Evolutionary conservation across 345 rosid species (phyloP), one percentile per base, ranked within the genome.

Genomic region (Theobroma cacao): DNA sequence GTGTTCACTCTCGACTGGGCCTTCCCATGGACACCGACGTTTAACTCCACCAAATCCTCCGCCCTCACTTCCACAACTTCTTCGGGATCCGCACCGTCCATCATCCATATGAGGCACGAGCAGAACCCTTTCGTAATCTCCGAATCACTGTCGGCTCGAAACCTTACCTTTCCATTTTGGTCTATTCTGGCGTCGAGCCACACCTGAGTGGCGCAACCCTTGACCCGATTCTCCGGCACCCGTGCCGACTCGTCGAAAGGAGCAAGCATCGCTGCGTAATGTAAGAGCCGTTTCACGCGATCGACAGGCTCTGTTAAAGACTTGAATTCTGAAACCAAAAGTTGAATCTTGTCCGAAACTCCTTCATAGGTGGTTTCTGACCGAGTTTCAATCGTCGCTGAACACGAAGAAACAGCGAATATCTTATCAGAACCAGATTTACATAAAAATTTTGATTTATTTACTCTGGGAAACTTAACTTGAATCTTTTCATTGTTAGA

Each of bases 191-290:
- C 90, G 8, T 89, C 89, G 5, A 95, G 81, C 98, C 99, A 93
- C 36, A 95, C 97, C 89, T 92, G 97, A 30, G 97, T 88, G 68
- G 98, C 84, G 86, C 99, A 95, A 22, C 98, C 97, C 11, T 79
- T 43, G 43, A 93, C 94, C 65, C 91, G 81, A 79, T 93, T 95
- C 15, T 81, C 84, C 33, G 83, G 87, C 53, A 81, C 43, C 13
- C 98, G 91, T n/a, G 86, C 88, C 70, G 91, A 87, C 63, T 93
- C 97, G 20, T 87, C 91, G 5, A 92, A 83, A 43, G 87, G 87
- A 0, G 94, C 89, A 11, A 95, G 85, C 79, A 72, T 77, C 20
- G 76, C 82, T 22, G 97, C 98, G 79, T 91, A 95, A 81, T 88
- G 85, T 17, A 95, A 83, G 41, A 95, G 89, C 79, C 94, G 94